Base-by-base conservation (phyloP, 495 filamentous ascomycete species). In the Aspergillus sparsus region DNA sequence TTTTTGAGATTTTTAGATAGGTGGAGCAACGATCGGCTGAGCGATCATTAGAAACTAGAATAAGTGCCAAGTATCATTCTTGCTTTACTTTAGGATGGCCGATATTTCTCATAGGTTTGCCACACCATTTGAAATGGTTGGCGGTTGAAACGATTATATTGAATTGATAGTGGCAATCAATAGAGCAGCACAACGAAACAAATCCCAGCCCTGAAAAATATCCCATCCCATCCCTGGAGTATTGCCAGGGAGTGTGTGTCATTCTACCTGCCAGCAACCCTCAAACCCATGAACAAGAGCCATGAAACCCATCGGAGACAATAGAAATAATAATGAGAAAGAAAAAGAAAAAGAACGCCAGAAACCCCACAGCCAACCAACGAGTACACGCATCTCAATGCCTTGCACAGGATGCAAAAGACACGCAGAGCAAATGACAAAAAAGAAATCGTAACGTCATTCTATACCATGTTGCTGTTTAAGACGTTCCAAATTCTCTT, bases 391-490 rank as follows among this genome's bases (percentile, higher is more conserved):
- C 73, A 69, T 74, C 72, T 63, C 70, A 64, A 70, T 73, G 71
- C 67, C 66, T 54, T 53, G 58, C 50, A 47, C 13, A 39, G 35
- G 11, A 27, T 65, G 70, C 67, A 77, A 68, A 71, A 71, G 68
- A 70, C 67, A 75, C 65, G 62, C 68, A 70, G 62, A 69, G 57
- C 66, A 66, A 66, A 56, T 58, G 66, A 73, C 61, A 66, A 73
- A 62, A 68, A 70, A 49, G 58, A 68, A 66, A 52, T 67, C 68
- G 63, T 70, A 64, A 70, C 66, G 62, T 93, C 88, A 98, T 85
- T 97, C 95, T 83, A 98, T 98, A 69, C 92, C 93, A 77, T 98
- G 91, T 73, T 98, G 90, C 72, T 88, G 87, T 82, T 98, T 98
- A 79, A 97, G 84, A 80, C 90, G 90, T 86, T 97, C 94, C 87